Evolutionary conservation across 805 yeast genomes (phyloP), one percentile per base, ranked within the genome.

Genomic region (Kuraishia ogatae): DNA sequence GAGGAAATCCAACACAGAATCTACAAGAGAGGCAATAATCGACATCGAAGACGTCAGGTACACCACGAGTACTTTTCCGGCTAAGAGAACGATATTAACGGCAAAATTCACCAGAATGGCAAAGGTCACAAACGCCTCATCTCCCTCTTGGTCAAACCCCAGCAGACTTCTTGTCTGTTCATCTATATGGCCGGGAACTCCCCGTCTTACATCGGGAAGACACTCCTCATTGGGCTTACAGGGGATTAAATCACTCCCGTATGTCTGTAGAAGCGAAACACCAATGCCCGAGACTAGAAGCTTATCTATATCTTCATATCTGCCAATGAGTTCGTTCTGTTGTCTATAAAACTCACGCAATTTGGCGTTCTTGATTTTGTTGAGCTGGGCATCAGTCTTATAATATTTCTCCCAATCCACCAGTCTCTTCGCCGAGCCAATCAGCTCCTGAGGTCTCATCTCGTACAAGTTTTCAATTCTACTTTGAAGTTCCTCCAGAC

Each of bases 11-110:
- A 87, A 75, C 0, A 82, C 72, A 1, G 93, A 87, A 69, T 87
- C 96, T 48, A 88, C 84, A 58, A 87, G 76, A 1, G 94, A 87
- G 0, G 96, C 96, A 53, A 87, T 72, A 51, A 88, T 80, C 6
- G 94, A 87, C 59, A 88, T 80, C 11, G 96, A 88, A 63, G 73
- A 77, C 0, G 93, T 84, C 64, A 83, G 69, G n/a, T 81, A 58
- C 1, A 84, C 81, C 23, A 85, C 89, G 13, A 76, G 70, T 2
- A 77, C 56, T 63, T 87, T 87, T 2, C 88, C 91, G 1, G 78
- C 49, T 53, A 87, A 69, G 53, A 88, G 71, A 1, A 84, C 55
- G 47, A 82, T 66, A 64, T 87, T 87, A 55, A 86, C 71, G 46
- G 74, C 66, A 61, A 87, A 82, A 59, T 87, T 87, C 48, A 86